Conservation (phyloP, 2,329 filamentous ascomycete genomes). For the Aureobasidium sp. region DNA sequence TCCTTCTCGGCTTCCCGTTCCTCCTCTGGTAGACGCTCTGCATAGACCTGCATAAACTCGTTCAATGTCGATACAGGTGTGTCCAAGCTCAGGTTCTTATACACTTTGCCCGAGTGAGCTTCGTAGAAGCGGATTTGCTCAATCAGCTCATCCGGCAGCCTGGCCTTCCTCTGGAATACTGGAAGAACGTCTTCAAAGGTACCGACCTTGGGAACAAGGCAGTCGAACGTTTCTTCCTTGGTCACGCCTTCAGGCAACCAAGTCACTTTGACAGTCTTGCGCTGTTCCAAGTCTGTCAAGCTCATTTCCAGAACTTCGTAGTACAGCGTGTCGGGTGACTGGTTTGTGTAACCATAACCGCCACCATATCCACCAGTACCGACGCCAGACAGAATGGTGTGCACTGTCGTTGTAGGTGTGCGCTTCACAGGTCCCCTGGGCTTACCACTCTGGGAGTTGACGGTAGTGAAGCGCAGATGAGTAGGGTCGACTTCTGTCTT, state of each 20-base stretch:
- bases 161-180: slow-evolving; percentile 69
- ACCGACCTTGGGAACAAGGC: slow-evolving; percentile 82
- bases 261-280: slow-evolving; percentile 74
- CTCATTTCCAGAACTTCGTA: slow-evolving; percentile 95
- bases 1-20: slow-evolving; percentile 45
- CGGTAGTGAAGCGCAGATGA: slow-evolving; percentile 84
- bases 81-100: slow-evolving; percentile 63
- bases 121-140: slow-evolving; percentile 74
- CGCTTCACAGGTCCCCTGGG: slow-evolving; percentile 73
- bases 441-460: slow-evolving; percentile 66
- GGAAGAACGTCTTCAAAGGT: slow-evolving; percentile 69
- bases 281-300: slow-evolving; percentile 82
- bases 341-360: slow-evolving; percentile 55
- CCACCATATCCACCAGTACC: slow-evolving; percentile 54
- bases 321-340: slow-evolving; percentile 61
- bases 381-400: slow-evolving; percentile 59
- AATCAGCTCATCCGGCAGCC: slow-evolving; percentile 65
- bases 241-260: slow-evolving; percentile 84
- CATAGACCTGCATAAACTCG: slow-evolving; percentile 75
- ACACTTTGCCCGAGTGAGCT: slow-evolving; percentile 71
- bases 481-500: slow-evolving; percentile 58
- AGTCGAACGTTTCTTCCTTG: slow-evolving; percentile 78
- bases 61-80: slow-evolving; percentile 72
- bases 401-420: slow-evolving; percentile 58
- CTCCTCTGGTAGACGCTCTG: slow-evolving; percentile 69